phyloP scores from a whole-genome alignment of 768 basidiomycete species.

The Hericium coralloides region DNA sequence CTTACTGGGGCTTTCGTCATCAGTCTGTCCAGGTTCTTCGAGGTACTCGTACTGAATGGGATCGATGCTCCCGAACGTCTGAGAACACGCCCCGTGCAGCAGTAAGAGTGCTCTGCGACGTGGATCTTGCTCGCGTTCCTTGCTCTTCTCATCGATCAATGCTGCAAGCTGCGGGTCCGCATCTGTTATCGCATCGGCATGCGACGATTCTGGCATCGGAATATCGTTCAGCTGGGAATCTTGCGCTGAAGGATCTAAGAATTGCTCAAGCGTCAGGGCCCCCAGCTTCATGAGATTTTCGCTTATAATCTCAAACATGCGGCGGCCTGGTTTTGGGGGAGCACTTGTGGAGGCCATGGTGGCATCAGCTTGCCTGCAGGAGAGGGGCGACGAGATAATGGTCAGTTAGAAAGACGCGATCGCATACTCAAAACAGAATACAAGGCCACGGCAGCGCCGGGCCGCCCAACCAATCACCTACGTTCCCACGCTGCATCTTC shows the following conservation, averaged over 20 bases:
- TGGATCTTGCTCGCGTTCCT: neutral
- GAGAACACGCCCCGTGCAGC: conserved; percentile 18
- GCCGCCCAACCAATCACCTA: no score
- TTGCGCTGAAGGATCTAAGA: conserved; percentile 6
- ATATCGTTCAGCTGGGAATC: neutral
- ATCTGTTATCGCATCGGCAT: no score
- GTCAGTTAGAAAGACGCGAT: no score
- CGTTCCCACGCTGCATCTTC: no score
- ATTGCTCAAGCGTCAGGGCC: conserved; percentile 9
- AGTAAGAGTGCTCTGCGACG: conserved; percentile 4
- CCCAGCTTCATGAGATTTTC: conserved; percentile 11
- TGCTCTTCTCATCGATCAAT: no score
- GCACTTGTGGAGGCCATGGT: neutral
- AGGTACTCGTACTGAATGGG: conserved; percentile 15
- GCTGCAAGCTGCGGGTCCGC: no score
- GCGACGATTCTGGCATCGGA: neutral
- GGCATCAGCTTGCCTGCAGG: no score
- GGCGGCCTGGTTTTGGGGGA: neutral
- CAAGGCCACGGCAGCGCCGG: no score
- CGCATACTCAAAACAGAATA: no score
- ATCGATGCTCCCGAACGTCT: conserved; percentile 16
- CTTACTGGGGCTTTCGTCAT: neutral
- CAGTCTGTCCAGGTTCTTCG: conserved; percentile 7
- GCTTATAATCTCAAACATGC: conserved; percentile 1
- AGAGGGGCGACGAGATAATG: no score